Evolutionary conservation across 139 green algal species (phyloP).

Genomic region (Astrephomene gubernaculifera): DNA sequence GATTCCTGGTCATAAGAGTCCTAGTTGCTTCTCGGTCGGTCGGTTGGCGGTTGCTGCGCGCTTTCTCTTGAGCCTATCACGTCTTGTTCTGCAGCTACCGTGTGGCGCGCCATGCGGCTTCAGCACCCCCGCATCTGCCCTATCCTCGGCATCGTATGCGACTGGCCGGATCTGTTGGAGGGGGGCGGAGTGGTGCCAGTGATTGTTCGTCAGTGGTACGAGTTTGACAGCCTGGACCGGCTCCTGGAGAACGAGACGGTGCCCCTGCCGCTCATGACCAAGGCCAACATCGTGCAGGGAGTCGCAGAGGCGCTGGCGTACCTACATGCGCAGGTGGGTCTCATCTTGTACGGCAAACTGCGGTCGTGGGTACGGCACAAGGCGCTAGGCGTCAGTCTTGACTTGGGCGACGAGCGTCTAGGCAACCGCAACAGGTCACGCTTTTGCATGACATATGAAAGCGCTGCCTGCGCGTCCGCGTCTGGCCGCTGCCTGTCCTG

Average conservation of each 20-base stretch:
- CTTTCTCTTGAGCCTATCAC: too few species aligned
- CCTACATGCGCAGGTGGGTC: slow-evolving; percentile 32
- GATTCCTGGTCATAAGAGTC: too few species aligned
- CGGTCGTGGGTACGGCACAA: too few species aligned
- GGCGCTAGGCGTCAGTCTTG: too few species aligned
- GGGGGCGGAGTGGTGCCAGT: neutral
- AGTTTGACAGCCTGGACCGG: neutral
- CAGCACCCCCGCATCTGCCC: slow-evolving; percentile 40
- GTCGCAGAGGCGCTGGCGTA: slow-evolving; percentile 20
- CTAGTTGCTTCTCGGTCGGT: too few species aligned
- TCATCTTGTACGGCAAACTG: neutral
- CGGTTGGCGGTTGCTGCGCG: too few species aligned
- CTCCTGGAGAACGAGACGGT: slow-evolving; percentile 44
- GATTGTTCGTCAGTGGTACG: slow-evolving; percentile 25
- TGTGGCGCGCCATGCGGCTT: slow-evolving; percentile 35
- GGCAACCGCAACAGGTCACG: too few species aligned
- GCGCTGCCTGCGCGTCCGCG: too few species aligned
- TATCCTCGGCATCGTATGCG: slow-evolving; percentile 37
- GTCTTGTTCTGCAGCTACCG: slow-evolving; percentile 4
- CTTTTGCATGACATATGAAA: too few species aligned
- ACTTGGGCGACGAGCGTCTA: too few species aligned
- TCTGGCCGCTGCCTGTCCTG: too few species aligned
- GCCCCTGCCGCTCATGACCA: slow-evolving; percentile 19
- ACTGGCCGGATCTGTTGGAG: slow-evolving; percentile 23
- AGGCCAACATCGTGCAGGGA: neutral